Base-by-base conservation (phyloP, 1,284 basidiomycete species). In the Jaminaea rosea region DNA sequence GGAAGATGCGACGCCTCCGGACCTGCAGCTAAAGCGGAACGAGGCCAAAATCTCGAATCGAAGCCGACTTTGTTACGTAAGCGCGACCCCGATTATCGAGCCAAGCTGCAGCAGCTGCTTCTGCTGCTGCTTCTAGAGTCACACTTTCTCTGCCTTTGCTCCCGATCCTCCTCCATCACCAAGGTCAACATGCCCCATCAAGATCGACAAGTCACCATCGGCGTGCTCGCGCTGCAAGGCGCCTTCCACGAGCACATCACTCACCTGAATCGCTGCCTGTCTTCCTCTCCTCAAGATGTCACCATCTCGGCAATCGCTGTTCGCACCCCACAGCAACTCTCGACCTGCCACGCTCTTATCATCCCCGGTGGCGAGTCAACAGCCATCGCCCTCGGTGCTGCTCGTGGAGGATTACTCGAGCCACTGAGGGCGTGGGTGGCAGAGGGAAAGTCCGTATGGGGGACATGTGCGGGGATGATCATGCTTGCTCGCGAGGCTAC, bases 391-490 rank as follows among this genome's bases (percentile, higher is more conserved):
- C 78, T 96, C 26, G 80, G 96, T 1, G 86, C 88, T 2, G 81
- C 82, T 37, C 80, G 88, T 1, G 82, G 84, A 0, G 87, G 87
- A 0, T 79, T 98, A 39, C 75, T 90, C 10, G 84, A 87, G 24
- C 88, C 88, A 1, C 79, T 98, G 4, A 80, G 82, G 36, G 79
- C 81, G 37, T 96, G 79, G 84, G 76, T 76, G 9, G 71, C 74
- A 1, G 42, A 72, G 0, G 87, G 57, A 0, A 45, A 84, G 64
- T 84, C 88, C 0, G 83, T 92, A 0, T 98, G 90, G 88, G 93
- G 93, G 2, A 97, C 92, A 0, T 98, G 93, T 75, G 93, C 93
- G 0, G 93, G 93, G 17, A 92, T 93, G 61, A 97, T 98, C 60
- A 79, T 97, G 46, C 81, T 97, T 39, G 13, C 83, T 44, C 32